phyloP scores from a whole-genome alignment of 2,329 filamentous ascomycete genomes.

The Fusarium sp. region DNA sequence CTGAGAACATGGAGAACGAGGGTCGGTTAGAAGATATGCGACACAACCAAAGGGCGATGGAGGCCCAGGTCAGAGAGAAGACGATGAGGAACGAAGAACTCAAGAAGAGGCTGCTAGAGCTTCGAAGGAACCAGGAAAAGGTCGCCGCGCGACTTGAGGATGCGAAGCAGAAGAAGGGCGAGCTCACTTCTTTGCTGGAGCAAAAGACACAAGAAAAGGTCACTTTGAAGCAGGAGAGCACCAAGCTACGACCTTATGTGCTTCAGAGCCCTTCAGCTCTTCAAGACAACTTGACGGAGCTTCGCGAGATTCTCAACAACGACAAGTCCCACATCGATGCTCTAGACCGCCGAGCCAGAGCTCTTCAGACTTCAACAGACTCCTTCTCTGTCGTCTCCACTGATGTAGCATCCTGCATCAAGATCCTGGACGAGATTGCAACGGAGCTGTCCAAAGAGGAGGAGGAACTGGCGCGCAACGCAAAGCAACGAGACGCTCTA shows the following conservation, averaged over 20 bases:
- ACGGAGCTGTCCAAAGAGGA: constrained; percentile 91
- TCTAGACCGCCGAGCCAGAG: constrained; percentile 87
- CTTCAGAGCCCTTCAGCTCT: constrained; percentile 87
- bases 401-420: constrained; percentile 89
- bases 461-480: constrained; percentile 84
- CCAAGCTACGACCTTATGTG: constrained; percentile 91
- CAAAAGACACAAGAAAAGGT: constrained; percentile 78
- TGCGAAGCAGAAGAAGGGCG: constrained; percentile 82
- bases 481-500: constrained; percentile 86
- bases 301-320: constrained; percentile 80
- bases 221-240: constrained; percentile 83
- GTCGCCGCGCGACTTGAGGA: constrained; percentile 86
- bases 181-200: constrained; percentile 78
- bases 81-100: constrained; percentile 87
- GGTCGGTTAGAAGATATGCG: constrained; percentile 83
- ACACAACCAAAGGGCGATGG: constrained; percentile 82
- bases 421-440: constrained; percentile 88
- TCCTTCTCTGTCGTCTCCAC: constrained; percentile 86
- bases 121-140: constrained; percentile 84
- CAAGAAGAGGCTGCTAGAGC: constrained; percentile 82
- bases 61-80: constrained; percentile 86
- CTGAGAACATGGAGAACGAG: constrained; percentile 89
- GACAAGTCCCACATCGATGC: constrained; percentile 90
- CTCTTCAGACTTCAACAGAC: constrained; percentile 90
- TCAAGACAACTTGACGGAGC: constrained; percentile 83